These are phyloP conservation scores for Alternaria gansuensis DNA, from an alignment of 2,329 filamentous ascomycete genomes.

Conservation along the genomic window DNA sequence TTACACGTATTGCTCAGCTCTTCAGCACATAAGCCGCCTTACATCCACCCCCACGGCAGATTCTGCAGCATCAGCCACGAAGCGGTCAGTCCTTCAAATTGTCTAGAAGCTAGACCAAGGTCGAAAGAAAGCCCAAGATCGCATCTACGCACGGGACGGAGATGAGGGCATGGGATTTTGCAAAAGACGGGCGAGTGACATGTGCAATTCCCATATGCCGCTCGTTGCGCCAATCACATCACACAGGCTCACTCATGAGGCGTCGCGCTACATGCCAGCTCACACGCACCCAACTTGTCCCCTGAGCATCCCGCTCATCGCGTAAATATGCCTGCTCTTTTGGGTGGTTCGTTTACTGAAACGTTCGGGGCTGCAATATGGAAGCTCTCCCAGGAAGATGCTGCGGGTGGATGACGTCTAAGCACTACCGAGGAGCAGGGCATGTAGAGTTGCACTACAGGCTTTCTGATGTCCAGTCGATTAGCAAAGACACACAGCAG, in stretches of 20 bases:
- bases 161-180: constrained; percentile 15
- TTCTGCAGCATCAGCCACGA: constrained; percentile 5
- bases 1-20: background rate
- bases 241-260: background rate
- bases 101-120: background rate
- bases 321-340: background rate
- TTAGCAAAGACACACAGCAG: background rate
- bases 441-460: background rate
- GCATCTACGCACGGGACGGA: constrained; percentile 14
- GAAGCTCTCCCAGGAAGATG: constrained; percentile 1
- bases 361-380: constrained; percentile 2
- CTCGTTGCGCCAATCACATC: constrained; percentile 6
- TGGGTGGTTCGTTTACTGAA: background rate
- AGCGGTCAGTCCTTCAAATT: background rate
- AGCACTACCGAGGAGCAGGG: constrained; percentile 2
- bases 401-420: background rate
- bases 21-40: background rate
- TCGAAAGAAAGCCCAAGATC: background rate
- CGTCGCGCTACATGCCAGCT: constrained; percentile 8
- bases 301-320: constrained; percentile 11
- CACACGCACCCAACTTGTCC: background rate
- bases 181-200: background rate
- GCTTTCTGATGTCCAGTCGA: background rate
- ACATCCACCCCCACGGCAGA: background rate
- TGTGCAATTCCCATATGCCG: background rate